A percentile compares a stretch with the other conserved stretches of the same genome.
Evolutionary conservation across 2,329 filamentous ascomycete species (phyloP).

Genomic region (Colletotrichum eremochloae): DNA sequence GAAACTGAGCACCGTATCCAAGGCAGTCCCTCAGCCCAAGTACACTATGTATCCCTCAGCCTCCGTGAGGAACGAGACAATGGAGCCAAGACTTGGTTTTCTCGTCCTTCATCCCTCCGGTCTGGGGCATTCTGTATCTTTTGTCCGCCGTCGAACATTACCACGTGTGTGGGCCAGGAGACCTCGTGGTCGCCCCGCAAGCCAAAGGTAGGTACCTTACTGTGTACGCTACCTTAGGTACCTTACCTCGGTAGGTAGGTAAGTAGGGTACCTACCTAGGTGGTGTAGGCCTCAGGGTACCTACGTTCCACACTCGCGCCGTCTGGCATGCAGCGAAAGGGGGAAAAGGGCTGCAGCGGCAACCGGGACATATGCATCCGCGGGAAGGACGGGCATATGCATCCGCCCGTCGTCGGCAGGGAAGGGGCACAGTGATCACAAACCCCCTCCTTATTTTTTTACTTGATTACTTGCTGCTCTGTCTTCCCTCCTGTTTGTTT

Average conservation of each 20-base stretch:
- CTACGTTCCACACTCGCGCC: slow-evolving; percentile 1
- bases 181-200: slow-evolving; percentile 6
- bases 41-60: no score
- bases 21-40: no score
- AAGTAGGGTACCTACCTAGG: no score
- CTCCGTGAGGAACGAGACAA: not conserved
- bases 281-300: slow-evolving; percentile 8
- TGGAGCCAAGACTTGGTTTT: slow-evolving; percentile 15
- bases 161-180: slow-evolving; percentile 20
- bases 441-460: not conserved
- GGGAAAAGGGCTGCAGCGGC: not conserved
- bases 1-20: not conserved
- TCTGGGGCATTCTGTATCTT: not conserved
- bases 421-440: slow-evolving; percentile 9
- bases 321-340: slow-evolving; percentile 4
- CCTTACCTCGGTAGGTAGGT: no score
- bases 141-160: slow-evolving; percentile 11
- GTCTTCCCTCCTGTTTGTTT: not conserved
- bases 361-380: slow-evolving; percentile 9
- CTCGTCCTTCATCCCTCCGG: not conserved
- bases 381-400: not conserved
- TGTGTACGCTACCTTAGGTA: no score
- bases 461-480: not conserved
- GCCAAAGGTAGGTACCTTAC: not conserved
- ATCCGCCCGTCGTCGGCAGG: slow-evolving; percentile 2